These are phyloP conservation scores for Fusarium nanum DNA, from an alignment of 2,329 filamentous ascomycete genomes.

Conservation along the genomic window DNA sequence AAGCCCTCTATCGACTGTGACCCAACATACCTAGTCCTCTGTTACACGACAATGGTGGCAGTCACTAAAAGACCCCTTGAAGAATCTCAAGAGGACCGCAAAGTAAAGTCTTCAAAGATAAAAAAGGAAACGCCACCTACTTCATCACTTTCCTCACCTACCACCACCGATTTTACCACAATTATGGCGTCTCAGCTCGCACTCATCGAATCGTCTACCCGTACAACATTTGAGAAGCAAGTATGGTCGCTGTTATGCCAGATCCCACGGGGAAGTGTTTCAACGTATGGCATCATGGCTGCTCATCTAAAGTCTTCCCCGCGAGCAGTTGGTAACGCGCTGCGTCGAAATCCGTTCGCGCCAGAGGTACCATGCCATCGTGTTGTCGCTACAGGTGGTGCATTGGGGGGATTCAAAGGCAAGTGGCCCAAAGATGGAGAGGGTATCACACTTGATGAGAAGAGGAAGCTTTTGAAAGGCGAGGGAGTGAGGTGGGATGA, in stretches of 20 bases:
- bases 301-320: conserved; percentile 76
- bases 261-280: conserved; percentile 79
- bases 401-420: conserved; percentile 78
- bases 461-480: conserved; percentile 67
- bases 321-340: conserved; percentile 80
- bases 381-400: conserved; percentile 78
- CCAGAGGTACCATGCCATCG: conserved; percentile 85
- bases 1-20: neutral
- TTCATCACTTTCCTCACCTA: neutral
- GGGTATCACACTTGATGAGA: conserved; percentile 72
- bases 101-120: conserved; percentile 27
- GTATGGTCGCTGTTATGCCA: conserved; percentile 81
- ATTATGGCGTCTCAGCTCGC: conserved; percentile 55
- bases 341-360: conserved; percentile 84
- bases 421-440: conserved; percentile 71
- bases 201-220: conserved; percentile 58
- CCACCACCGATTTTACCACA: conserved; percentile 2
- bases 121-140: conserved; percentile 11
- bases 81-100: conserved; percentile 23
- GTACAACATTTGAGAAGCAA: conserved; percentile 68
- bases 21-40: neutral
- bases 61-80: conserved; percentile 36
- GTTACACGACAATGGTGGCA: conserved; percentile 21
- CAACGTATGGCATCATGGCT: conserved; percentile 81
- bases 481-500: conserved; percentile 75